phyloP scores from a whole-genome alignment of 2,329 filamentous ascomycete species.

The Colletotrichum tanaceti region DNA sequence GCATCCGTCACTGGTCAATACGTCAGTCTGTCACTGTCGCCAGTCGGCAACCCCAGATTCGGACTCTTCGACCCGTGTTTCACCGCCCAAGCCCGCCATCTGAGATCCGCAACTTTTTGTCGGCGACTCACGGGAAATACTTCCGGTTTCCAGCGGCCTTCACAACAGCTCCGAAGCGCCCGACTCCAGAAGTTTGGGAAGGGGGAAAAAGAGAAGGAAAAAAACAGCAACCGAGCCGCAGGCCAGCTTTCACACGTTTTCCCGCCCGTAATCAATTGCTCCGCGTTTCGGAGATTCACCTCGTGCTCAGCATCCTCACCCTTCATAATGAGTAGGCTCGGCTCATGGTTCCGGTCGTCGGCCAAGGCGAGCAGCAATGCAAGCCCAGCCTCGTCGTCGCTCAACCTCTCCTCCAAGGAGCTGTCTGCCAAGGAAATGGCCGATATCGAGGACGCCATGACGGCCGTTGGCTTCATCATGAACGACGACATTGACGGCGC shows the following conservation, averaged over 20 bases:
- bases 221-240: not conserved
- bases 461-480: slow-evolving; percentile 79
- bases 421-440: slow-evolving; percentile 58
- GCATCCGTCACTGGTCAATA: slow-evolving; percentile 13
- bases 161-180: slow-evolving; percentile 27
- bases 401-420: slow-evolving; percentile 55
- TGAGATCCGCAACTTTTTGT: slow-evolving; percentile 32
- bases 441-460: slow-evolving; percentile 70
- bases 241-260: not conserved
- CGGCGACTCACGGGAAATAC: slow-evolving; percentile 35
- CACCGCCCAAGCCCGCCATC: slow-evolving; percentile 27
- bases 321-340: slow-evolving; percentile 58
- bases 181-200: not conserved
- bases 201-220: not conserved
- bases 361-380: slow-evolving; percentile 49
- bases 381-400: slow-evolving; percentile 47
- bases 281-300: not conserved
- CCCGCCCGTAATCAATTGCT: not conserved
- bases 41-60: slow-evolving; percentile 24
- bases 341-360: slow-evolving; percentile 63
- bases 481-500: slow-evolving; percentile 91
- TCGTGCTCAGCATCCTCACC: not conserved
- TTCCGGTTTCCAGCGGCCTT: slow-evolving; percentile 32
- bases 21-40: slow-evolving; percentile 14
- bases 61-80: slow-evolving; percentile 34